A percentile compares a stretch with the other conserved stretches of the same genome.
phyloP scores from a whole-genome alignment of 2,329 filamentous ascomycete genomes.

The Chaetomiaceae sp. region DNA sequence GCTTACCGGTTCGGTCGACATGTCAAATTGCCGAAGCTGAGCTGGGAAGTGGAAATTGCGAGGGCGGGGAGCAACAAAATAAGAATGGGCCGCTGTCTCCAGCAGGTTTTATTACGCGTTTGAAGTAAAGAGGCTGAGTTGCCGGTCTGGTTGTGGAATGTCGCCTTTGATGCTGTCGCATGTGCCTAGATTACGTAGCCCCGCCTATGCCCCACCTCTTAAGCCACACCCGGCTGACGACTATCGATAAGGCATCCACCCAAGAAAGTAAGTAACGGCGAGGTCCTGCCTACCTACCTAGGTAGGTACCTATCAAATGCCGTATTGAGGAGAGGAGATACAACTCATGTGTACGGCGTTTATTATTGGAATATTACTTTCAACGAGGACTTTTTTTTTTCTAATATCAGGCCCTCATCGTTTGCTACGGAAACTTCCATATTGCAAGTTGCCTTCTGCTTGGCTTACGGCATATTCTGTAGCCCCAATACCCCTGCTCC shows the following conservation, averaged over 20 bases:
- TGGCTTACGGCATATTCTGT: neutral
- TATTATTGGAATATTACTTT: too few relatives aligned
- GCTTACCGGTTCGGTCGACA: slow-evolving; percentile 14
- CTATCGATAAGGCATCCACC: slow-evolving; percentile 21
- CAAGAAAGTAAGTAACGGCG: neutral
- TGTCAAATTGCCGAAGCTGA: neutral
- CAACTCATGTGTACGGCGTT: too few relatives aligned
- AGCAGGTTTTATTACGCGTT: neutral
- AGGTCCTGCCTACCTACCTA: too few relatives aligned
- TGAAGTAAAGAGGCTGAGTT: neutral
- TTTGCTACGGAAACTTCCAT: too few relatives aligned
- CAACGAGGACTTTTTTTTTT: too few relatives aligned
- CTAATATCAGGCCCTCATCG: too few relatives aligned
- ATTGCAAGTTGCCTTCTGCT: neutral
- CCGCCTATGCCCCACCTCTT: slow-evolving; percentile 15
- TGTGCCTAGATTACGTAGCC: slow-evolving; percentile 28
- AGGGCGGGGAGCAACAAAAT: neutral
- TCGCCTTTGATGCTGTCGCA: slow-evolving; percentile 20
- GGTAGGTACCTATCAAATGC: too few relatives aligned
- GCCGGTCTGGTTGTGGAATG: slow-evolving; percentile 6
- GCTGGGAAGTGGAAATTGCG: neutral
- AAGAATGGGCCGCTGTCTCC: neutral
- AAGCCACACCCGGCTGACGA: slow-evolving; percentile 17
- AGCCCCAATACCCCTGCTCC: neutral
- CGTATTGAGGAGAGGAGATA: too few relatives aligned